phyloP scores from a whole-genome alignment of 192 early-diverging fungal species.

The Entophlyctis luteolus region DNA sequence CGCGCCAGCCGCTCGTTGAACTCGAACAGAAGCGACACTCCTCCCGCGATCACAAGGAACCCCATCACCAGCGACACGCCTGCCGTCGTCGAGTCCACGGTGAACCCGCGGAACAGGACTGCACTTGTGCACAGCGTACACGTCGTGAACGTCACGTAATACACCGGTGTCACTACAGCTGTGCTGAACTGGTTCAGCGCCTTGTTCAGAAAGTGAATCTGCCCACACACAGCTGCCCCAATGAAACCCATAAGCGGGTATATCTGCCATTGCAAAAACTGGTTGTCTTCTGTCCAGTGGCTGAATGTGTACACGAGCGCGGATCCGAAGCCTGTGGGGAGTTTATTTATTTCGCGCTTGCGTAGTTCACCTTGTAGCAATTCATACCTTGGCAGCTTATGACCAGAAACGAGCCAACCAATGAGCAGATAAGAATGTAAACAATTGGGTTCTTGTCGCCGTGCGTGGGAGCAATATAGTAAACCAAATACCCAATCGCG shows the following conservation, averaged over 20 bases:
- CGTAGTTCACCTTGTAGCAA: neutral
- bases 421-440: slow-evolving; percentile 47
- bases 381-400: slow-evolving; percentile 49
- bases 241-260: slow-evolving; percentile 58
- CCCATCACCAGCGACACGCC: slow-evolving; percentile 28
- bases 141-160: slow-evolving; percentile 67
- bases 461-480: slow-evolving; percentile 53
- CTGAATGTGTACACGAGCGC: slow-evolving; percentile 52
- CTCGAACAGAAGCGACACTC: slow-evolving; percentile 38
- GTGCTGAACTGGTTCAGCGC: slow-evolving; percentile 65
- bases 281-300: slow-evolving; percentile 44
- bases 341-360: neutral
- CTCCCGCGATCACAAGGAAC: slow-evolving; percentile 38
- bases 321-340: slow-evolving; percentile 50
- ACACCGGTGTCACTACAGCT: slow-evolving; percentile 66
- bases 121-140: slow-evolving; percentile 57
- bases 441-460: slow-evolving; percentile 55
- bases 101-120: slow-evolving; percentile 65
- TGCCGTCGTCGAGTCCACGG: slow-evolving; percentile 3
- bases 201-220: slow-evolving; percentile 67
- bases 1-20: slow-evolving; percentile 29
- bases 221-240: slow-evolving; percentile 37
- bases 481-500: slow-evolving; percentile 35
- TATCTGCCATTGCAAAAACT: slow-evolving; percentile 61
- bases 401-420: slow-evolving; percentile 62